Percentiles rank a stretch among this genome's conserved stretches.
Conservation (phyloP, 208 protist species). For the Acanthamoeba royreba region DNA sequence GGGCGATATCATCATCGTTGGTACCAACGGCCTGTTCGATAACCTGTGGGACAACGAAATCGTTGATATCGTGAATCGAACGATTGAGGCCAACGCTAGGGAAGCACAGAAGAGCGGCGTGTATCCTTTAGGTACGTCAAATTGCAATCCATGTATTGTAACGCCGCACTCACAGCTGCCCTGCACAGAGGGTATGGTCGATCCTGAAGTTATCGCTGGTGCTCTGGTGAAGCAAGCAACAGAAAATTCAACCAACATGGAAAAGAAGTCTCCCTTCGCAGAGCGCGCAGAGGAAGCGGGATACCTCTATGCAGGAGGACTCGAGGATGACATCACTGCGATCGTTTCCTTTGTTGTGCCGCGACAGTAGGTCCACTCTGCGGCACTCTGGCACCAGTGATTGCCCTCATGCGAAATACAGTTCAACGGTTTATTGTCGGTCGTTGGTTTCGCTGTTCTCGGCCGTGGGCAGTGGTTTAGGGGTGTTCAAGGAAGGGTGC, state of each 20-base stretch:
- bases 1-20: not conserved
- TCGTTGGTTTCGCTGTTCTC: too few species aligned
- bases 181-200: not conserved
- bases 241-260: not conserved
- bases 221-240: not conserved
- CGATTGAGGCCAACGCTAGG: not conserved
- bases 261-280: not conserved
- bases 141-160: not conserved
- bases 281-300: not conserved
- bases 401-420: too few species aligned
- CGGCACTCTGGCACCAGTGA: too few species aligned
- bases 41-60: constrained; percentile 33
- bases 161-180: not conserved
- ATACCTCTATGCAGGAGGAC: not conserved
- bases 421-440: too few species aligned
- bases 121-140: not conserved
- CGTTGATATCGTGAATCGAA: not conserved
- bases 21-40: constrained; percentile 9
- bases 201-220: not conserved
- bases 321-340: not conserved
- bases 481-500: not conserved
- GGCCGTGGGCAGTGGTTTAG: not conserved
- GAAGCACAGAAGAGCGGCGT: not conserved
- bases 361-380: too few species aligned
- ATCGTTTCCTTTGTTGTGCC: not conserved